A percentile compares a stretch with the other conserved stretches of the same genome.
These are phyloP conservation scores for Penicillium sp. DNA, from an alignment of 2,329 filamentous ascomycete genomes.

Conservation along the genomic window DNA sequence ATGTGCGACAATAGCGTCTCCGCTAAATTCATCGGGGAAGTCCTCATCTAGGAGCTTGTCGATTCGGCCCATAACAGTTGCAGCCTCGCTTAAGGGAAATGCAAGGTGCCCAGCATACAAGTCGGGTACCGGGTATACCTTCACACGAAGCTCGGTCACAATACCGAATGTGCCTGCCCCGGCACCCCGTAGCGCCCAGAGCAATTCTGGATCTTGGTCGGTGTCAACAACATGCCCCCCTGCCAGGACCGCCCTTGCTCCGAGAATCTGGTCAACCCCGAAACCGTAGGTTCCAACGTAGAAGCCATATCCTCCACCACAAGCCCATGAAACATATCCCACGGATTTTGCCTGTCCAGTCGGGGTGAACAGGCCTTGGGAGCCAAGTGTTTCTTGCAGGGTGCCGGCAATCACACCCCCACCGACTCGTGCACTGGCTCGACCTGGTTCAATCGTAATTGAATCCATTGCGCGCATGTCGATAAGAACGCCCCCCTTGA, in stretches of 20 bases:
- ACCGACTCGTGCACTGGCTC: background rate
- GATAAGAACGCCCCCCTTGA: conserved; percentile 7
- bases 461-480: conserved; percentile 5
- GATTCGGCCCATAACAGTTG: conserved; percentile 13
- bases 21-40: conserved; percentile 19
- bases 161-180: conserved; percentile 8
- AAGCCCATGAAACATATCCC: conserved; percentile 9
- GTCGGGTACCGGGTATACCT: conserved; percentile 12
- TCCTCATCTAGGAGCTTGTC: conserved; percentile 7
- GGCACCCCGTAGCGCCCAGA: conserved; percentile 9
- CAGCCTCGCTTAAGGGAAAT: conserved; percentile 7
- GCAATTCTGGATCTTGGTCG: conserved; percentile 11
- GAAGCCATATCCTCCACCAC: conserved; percentile 12
- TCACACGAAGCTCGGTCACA: conserved; percentile 10
- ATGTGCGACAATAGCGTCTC: conserved; percentile 11
- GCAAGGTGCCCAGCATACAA: conserved; percentile 11
- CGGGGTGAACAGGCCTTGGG: conserved; percentile 8
- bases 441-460: conserved; percentile 2
- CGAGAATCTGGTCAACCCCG: conserved; percentile 9
- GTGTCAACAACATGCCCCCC: conserved; percentile 50
- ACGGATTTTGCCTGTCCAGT: conserved; percentile 7
- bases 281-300: conserved; percentile 5
- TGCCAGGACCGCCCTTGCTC: conserved; percentile 5
- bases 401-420: background rate
- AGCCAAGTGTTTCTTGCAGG: background rate